A percentile compares a stretch with the other conserved stretches of the same genome.
phyloP scores from a whole-genome alignment of 768 basidiomycete genomes.

The Mycena chlorophos region DNA sequence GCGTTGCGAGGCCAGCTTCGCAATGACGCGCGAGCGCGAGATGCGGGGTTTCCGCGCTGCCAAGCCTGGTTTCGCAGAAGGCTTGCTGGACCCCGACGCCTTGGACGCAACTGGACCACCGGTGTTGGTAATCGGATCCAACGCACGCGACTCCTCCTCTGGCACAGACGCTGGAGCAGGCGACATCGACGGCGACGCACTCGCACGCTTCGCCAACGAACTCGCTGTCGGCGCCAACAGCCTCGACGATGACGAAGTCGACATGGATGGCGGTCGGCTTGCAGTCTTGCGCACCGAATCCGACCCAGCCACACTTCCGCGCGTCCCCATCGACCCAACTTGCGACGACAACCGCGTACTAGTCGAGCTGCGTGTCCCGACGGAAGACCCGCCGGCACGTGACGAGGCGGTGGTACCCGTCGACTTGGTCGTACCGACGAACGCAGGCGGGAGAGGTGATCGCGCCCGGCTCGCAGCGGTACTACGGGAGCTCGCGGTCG shows the following conservation, averaged over 20 bases:
- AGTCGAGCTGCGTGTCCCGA: conserved; percentile 39
- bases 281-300: conserved; percentile 14
- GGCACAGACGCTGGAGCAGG: conserved; percentile 11
- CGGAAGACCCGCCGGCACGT: conserved; percentile 39
- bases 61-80: conserved; percentile 53
- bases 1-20: conserved; percentile 72
- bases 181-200: conserved; percentile 20
- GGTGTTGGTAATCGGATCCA: conserved; percentile 40
- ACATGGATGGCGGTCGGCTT: conserved; percentile 21
- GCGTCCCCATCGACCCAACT: conserved; percentile 30
- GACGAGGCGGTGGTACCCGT: conserved; percentile 23
- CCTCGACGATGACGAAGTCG: conserved; percentile 34
- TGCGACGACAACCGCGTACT: conserved; percentile 41
- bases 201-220: conserved; percentile 61
- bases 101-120: conserved; percentile 15
- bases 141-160: conserved; percentile 21
- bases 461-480: conserved; percentile 17
- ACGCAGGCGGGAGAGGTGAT: conserved; percentile 18
- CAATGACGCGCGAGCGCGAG: conserved; percentile 79
- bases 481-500: conserved; percentile 17
- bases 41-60: conserved; percentile 68
- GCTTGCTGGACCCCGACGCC: conserved; percentile 26
- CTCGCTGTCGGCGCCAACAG: conserved; percentile 76
- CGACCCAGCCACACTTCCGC: conserved; percentile 19
- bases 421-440: conserved; percentile 22